Conservation (phyloP, 306 rosid genomes). For the Cyclanthera cordifolia region DNA sequence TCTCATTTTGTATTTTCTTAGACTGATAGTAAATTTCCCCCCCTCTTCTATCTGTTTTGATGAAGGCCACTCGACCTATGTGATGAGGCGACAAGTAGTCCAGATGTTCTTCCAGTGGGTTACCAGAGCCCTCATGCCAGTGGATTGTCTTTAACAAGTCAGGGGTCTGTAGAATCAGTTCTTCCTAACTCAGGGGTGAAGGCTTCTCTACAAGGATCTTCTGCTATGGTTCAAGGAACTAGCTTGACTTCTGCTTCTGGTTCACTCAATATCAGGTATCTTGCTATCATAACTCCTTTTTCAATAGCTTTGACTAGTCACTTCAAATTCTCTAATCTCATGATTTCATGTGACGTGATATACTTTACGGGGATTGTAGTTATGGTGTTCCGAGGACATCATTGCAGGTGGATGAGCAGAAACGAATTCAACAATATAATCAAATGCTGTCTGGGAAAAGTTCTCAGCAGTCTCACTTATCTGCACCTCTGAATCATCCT, state of each 20-base stretch:
- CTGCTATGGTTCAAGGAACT: conserved; percentile 52
- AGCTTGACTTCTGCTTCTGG: conserved; percentile 57
- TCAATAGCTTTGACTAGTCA: not conserved
- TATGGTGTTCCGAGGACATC: conserved; percentile 60
- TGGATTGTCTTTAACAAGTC: conserved; percentile 61
- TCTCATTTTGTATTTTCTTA: not conserved
- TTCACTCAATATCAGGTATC: conserved; percentile 50
- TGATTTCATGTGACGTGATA: not conserved
- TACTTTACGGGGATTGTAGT: conserved; percentile 56
- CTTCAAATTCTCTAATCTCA: not conserved
- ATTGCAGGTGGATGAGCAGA: conserved; percentile 83
- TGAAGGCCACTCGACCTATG: conserved; percentile 96
- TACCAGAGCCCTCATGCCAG: conserved; percentile 67
- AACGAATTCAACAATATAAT: conserved; percentile 72
- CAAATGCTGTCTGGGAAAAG: conserved; percentile 63
- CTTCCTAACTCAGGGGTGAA: conserved; percentile 58
- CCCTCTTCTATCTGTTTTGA: conserved; percentile 22
- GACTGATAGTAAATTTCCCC: conserved; percentile 8
- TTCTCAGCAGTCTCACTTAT: conserved; percentile 56
- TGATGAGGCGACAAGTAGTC: conserved; percentile 55
- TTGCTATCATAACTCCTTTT: conserved; percentile 5
- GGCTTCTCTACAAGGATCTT: conserved; percentile 59
- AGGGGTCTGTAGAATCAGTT: conserved; percentile 39
- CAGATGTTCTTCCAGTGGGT: conserved; percentile 47
- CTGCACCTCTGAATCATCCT: conserved; percentile 49